Evolutionary conservation across 331 rosid species (phyloP).

Genomic region (Dryas integrifolia): DNA sequence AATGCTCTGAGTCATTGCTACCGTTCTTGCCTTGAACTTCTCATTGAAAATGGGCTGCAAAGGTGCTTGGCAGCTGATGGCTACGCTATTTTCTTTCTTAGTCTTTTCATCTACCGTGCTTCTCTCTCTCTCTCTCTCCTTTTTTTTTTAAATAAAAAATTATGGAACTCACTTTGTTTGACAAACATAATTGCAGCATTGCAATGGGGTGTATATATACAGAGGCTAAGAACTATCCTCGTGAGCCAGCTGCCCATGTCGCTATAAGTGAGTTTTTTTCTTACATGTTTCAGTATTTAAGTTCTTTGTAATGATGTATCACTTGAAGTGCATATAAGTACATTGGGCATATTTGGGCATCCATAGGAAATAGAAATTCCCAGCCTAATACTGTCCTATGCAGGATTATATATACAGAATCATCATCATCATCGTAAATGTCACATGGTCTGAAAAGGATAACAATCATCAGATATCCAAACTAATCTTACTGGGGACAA

Average conservation of each 20-base stretch:
- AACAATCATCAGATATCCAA: no score
- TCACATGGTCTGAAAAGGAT: no score
- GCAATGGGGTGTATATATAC: conserved; percentile 91
- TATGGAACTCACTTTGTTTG: conserved; percentile 27
- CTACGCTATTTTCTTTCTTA: conserved; percentile 15
- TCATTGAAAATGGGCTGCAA: conserved; percentile 71
- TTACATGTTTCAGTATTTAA: conserved; percentile 23
- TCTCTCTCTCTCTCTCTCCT: conserved; percentile 18
- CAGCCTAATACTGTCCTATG: no score
- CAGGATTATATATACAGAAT: no score
- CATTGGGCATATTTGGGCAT: not conserved
- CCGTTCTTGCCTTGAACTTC: conserved; percentile 93
- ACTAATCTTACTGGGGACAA: no score
- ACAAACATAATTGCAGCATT: conserved; percentile 55
- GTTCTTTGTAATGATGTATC: conserved; percentile 3
- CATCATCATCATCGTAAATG: no score
- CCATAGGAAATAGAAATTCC: not conserved
- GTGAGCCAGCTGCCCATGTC: conserved; percentile 98
- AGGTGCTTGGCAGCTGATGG: conserved; percentile 51
- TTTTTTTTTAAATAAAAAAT: not conserved
- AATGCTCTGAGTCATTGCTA: conserved; percentile 96
- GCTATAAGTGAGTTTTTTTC: conserved; percentile 72
- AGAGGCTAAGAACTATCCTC: conserved; percentile 89
- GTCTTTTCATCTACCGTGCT: conserved; percentile 12
- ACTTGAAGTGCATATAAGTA: not conserved